A percentile compares a stretch with the other conserved stretches of the same genome.
These are phyloP conservation scores for Zasmidium cellare DNA, from an alignment of 2,329 filamentous ascomycete genomes.

Conservation along the genomic window DNA sequence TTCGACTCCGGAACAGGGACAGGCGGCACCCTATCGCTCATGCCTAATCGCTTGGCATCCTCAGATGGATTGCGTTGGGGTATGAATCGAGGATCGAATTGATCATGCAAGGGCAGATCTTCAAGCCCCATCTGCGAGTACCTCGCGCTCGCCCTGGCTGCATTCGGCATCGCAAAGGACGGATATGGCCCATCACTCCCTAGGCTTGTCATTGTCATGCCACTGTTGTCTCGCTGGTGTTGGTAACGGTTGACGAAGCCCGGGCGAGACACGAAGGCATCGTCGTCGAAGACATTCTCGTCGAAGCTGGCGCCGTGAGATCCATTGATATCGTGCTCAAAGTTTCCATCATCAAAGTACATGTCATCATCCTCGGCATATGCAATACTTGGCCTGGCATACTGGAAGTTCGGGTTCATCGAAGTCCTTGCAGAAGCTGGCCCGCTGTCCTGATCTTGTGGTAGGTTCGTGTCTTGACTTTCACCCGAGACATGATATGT, in stretches of 20 bases:
- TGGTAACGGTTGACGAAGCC: slow-evolving; percentile 15
- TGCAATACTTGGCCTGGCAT: background rate
- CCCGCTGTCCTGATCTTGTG: background rate
- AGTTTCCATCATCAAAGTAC: slow-evolving; percentile 40
- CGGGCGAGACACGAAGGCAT: slow-evolving; percentile 23
- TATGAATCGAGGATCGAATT: slow-evolving; percentile 31
- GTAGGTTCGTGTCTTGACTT: background rate
- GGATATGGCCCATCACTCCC: slow-evolving; percentile 34
- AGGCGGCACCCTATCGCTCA: slow-evolving; percentile 47
- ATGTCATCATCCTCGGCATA: slow-evolving; percentile 27
- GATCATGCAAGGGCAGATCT: slow-evolving; percentile 29
- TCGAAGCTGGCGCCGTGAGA: slow-evolving; percentile 23
- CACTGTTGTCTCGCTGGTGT: slow-evolving; percentile 23
- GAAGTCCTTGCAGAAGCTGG: background rate
- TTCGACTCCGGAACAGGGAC: slow-evolving; percentile 48
- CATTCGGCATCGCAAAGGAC: slow-evolving; percentile 32
- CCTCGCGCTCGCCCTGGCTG: slow-evolving; percentile 24
- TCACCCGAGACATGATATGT: background rate
- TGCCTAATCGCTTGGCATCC: slow-evolving; percentile 33
- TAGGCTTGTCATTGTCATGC: slow-evolving; percentile 18
- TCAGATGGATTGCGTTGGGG: slow-evolving; percentile 35
- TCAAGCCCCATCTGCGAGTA: slow-evolving; percentile 32
- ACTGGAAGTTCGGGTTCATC: background rate
- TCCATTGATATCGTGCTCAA: slow-evolving; percentile 30
- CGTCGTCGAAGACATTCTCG: slow-evolving; percentile 40